phyloP scores from a whole-genome alignment of 352 stramenopile species.

The Phytophthora syringae region DNA sequence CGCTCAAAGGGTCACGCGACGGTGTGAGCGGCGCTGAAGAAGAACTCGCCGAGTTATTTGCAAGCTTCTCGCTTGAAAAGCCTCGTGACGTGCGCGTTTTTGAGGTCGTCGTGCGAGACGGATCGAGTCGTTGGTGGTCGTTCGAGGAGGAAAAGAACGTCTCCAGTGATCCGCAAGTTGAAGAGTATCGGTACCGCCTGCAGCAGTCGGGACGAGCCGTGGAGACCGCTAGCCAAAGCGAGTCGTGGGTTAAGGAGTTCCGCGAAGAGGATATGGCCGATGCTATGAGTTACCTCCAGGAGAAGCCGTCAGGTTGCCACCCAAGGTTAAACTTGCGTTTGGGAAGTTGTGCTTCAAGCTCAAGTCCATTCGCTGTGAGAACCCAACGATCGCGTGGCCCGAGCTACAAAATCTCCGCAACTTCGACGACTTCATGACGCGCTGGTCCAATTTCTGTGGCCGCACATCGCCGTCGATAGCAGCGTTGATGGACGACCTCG shows the following conservation, averaged over 20 bases:
- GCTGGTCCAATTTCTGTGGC: conserved; percentile 46
- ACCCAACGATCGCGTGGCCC: conserved; percentile 30
- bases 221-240: conserved; percentile 12
- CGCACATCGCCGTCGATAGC: conserved; percentile 25
- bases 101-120: conserved; percentile 33
- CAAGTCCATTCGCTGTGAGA: conserved; percentile 28
- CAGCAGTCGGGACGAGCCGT: conserved; percentile 27
- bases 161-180: conserved; percentile 22
- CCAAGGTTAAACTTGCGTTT: conserved; percentile 36
- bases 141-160: conserved; percentile 29
- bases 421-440: conserved; percentile 32
- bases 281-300: conserved; percentile 34
- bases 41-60: conserved; percentile 36
- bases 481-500: conserved; percentile 36
- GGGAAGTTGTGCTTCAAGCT: conserved; percentile 44
- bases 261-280: conserved; percentile 21
- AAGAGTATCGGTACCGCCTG: conserved; percentile 31
- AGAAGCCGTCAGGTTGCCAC: conserved; percentile 10
- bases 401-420: conserved; percentile 39
- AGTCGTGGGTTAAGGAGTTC: conserved; percentile 42
- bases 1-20: conserved; percentile 23
- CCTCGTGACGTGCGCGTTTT: conserved; percentile 21
- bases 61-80: conserved; percentile 18
- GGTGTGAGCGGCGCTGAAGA: conserved; percentile 26
- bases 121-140: conserved; percentile 29